Evolutionary conservation across 2,329 filamentous ascomycete species (phyloP), one percentile per base, ranked within the genome.

Genomic region (Diaporthe sp.): DNA sequence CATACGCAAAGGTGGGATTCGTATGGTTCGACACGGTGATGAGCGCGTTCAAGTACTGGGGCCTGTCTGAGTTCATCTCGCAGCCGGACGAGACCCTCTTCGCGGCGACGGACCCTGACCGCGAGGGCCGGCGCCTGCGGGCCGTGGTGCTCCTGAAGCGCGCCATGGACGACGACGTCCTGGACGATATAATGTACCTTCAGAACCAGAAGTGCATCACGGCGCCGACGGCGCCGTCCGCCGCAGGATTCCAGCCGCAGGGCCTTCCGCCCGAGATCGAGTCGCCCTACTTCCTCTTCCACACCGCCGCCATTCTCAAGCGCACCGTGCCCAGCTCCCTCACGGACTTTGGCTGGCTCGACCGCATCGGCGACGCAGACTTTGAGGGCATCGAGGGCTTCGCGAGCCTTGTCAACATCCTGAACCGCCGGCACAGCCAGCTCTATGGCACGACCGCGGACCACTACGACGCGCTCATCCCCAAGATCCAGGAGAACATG

Each of bases 321-420:
- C 67, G 73, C 8, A 72, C 61, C 5, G 71, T 76, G 34, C 67
- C 75, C 13, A 46, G 37, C n/a, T 75, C 75, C 7, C 19, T 67
- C 2, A 71, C 61, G 2, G 75, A 75, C 9, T 37, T 73, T 4
- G 42, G 53, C 34, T 76, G 75, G 75, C 53, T 76, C 10, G 75
- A 76, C 39, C 67, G 75, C 1, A 75, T 76, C 39, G 55, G 55
- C 39, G 62, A 58, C 19, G 10, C 53, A n/a, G 75, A 76, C 31
- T 76, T 75, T 13, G 73, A 76, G 19, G 73, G 61, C 12, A 72
- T 76, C n/a, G 75, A 76, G n/a, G 55, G 73, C 34, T 76, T 76
- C 42, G 70, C 73, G 17, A 60, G 73, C 49, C 31, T 76, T 46
- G 73, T 76, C n/a, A 22, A 75, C 34, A 75, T 74, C 13, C 44